Evolutionary conservation across 371 early-diverging fungal genomes (phyloP).

Genomic region (Umbelopsis sp.): DNA sequence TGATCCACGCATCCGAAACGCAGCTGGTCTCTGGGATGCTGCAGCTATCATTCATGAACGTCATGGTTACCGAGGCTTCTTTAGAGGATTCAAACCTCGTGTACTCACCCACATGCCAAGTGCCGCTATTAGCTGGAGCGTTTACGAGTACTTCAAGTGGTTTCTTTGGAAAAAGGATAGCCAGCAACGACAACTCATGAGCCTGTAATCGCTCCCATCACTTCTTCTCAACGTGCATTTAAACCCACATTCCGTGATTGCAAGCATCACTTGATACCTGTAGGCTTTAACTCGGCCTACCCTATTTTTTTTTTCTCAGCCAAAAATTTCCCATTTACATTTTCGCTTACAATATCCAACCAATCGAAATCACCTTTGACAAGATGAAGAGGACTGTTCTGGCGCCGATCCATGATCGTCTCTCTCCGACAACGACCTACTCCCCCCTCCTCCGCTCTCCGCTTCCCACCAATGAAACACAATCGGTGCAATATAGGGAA

Average conservation of each 20-base stretch:
- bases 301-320: too few relatives aligned
- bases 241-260: neutral
- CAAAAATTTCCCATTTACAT: neutral
- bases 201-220: neutral
- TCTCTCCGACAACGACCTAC: neutral
- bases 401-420: neutral
- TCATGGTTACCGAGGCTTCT: constrained; percentile 81
- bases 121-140: constrained; percentile 94
- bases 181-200: neutral
- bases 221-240: neutral
- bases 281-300: too few relatives aligned
- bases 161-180: constrained; percentile 30
- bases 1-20: constrained; percentile 72
- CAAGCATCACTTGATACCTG: neutral
- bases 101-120: constrained; percentile 89
- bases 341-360: neutral
- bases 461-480: neutral
- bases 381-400: too few relatives aligned
- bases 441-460: neutral
- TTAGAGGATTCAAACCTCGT: constrained; percentile 82
- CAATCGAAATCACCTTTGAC: neutral
- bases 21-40: constrained; percentile 74
- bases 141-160: constrained; percentile 90
- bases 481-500: too few relatives aligned
- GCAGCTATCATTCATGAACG: constrained; percentile 72